phyloP scores from a whole-genome alignment of 805 yeast genomes.

The Saccharomycopsis capsularis region DNA sequence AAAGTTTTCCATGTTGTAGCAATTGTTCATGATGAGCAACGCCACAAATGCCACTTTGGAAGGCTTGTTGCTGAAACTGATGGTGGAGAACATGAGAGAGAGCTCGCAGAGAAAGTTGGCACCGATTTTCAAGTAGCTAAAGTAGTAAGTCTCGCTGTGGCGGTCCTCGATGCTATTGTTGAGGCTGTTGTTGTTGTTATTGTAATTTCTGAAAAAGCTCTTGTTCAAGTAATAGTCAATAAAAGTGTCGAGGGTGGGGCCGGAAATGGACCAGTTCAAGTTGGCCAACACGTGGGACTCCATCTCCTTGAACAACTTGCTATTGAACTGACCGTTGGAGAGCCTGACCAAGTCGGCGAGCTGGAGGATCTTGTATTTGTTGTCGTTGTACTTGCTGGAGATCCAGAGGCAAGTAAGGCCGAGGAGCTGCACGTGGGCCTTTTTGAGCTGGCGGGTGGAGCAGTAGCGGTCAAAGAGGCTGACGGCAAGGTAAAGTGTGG shows the following conservation, averaged over 20 bases:
- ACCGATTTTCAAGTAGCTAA: constrained; percentile 13
- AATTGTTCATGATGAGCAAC: constrained; percentile 15
- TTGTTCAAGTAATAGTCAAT: constrained; percentile 19
- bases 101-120: constrained; percentile 19
- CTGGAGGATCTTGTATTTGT: constrained; percentile 11
- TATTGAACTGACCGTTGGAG: constrained; percentile 16
- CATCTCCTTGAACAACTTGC: constrained; percentile 40
- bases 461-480: constrained; percentile 36
- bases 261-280: constrained; percentile 31
- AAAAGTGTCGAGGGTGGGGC: constrained; percentile 17
- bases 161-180: background rate
- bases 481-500: constrained; percentile 21
- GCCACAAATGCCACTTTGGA: constrained; percentile 12
- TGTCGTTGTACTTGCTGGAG: constrained; percentile 33
- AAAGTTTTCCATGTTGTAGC: background rate
- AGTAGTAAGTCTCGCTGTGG: constrained; percentile 3
- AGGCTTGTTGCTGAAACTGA: constrained; percentile 13
- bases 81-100: constrained; percentile 8
- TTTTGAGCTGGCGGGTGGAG: constrained; percentile 29
- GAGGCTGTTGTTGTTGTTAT: background rate
- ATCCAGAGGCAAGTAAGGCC: constrained; percentile 43
- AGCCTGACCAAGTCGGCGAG: constrained; percentile 8
- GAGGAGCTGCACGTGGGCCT: constrained; percentile 32
- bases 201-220: constrained; percentile 5
- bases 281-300: constrained; percentile 38